Percentiles rank a stretch among this genome's conserved stretches.
Evolutionary conservation across 2,329 filamentous ascomycete genomes (phyloP).

Genomic region (Fusarium clavum): DNA sequence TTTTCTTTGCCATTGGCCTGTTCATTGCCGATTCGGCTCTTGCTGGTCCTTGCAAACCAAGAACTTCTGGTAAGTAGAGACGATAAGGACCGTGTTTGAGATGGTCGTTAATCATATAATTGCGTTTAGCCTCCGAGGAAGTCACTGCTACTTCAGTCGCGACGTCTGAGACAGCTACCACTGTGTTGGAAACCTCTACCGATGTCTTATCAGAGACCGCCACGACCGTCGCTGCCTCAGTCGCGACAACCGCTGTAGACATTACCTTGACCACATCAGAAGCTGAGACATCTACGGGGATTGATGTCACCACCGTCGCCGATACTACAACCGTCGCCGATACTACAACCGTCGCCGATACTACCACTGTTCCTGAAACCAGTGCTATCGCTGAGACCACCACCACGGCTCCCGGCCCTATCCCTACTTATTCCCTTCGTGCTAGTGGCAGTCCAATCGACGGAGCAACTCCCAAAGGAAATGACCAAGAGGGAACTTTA

Average conservation of each 20-base stretch:
- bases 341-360: background rate
- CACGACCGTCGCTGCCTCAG: background rate
- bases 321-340: background rate
- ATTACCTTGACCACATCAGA: background rate
- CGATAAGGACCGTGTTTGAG: too few relatives aligned
- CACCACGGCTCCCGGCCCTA: background rate
- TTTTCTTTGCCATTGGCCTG: background rate
- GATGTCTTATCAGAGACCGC: background rate
- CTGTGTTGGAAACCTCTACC: background rate
- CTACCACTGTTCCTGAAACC: background rate
- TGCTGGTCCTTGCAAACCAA: slow-evolving; percentile 2
- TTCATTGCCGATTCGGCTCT: background rate
- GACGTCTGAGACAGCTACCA: background rate
- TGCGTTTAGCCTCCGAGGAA: background rate
- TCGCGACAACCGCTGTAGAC: background rate
- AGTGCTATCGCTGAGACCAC: background rate
- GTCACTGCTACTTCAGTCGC: background rate
- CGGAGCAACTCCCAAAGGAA: background rate
- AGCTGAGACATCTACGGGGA: background rate
- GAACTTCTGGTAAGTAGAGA: background rate
- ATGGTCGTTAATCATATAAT: too few relatives aligned
- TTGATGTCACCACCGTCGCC: background rate
- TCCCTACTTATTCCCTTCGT: background rate
- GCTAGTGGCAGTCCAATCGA: background rate
- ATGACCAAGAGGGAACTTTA: too few relatives aligned